A percentile compares a stretch with the other conserved stretches of the same genome.
Evolutionary conservation across 495 filamentous ascomycete species (phyloP).

Genomic region (Aspergillus baeticus): DNA sequence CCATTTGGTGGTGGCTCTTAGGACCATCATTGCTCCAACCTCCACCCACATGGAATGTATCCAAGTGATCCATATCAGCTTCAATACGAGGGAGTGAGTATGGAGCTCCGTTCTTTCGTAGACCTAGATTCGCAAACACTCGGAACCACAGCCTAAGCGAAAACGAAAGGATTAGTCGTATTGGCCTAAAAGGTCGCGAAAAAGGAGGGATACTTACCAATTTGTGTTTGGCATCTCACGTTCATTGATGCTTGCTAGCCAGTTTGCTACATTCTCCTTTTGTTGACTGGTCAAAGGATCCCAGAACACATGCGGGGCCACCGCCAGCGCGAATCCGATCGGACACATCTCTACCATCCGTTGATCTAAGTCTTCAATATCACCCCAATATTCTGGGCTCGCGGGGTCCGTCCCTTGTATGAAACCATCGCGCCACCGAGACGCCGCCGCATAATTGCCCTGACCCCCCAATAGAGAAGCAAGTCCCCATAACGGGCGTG

Average conservation of each 20-base stretch:
- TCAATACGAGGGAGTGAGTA: constrained; percentile 66
- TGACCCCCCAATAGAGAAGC: constrained; percentile 66
- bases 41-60: constrained; percentile 75
- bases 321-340: constrained; percentile 62
- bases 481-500: constrained; percentile 72
- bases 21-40: constrained; percentile 83
- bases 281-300: constrained; percentile 57
- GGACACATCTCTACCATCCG: constrained; percentile 87
- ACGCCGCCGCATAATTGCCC: constrained; percentile 58
- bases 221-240: constrained; percentile 67
- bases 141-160: constrained; percentile 64
- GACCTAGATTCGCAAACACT: constrained; percentile 76
- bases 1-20: constrained; percentile 74
- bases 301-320: constrained; percentile 65
- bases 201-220: constrained; percentile 37
- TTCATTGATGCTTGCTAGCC: constrained; percentile 72
- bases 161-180: no score
- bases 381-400: constrained; percentile 70
- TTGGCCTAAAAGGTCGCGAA: no score
- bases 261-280: constrained; percentile 60
- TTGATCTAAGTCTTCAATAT: constrained; percentile 70
- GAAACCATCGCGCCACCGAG: constrained; percentile 66
- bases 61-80: constrained; percentile 71
- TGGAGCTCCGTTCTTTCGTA: constrained; percentile 66
- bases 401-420: constrained; percentile 65